Percentiles rank a stretch among this genome's conserved stretches.
Conservation (phyloP, 2,329 filamentous ascomycete species). For the Aspergillus versicolor region DNA sequence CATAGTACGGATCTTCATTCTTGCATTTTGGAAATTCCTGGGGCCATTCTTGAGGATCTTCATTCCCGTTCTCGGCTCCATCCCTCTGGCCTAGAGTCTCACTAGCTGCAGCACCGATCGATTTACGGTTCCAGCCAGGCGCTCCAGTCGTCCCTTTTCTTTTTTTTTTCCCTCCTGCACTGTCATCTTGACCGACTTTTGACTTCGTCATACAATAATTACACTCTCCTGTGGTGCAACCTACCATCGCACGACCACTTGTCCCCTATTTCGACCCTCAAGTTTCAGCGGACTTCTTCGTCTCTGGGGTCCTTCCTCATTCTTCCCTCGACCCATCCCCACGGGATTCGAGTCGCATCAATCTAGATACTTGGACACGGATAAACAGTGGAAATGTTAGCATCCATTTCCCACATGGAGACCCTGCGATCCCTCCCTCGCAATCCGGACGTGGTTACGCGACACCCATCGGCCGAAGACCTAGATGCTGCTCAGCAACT, state of each 20-base stretch:
- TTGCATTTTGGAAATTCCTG: not conserved
- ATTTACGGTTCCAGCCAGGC: constrained; percentile 20
- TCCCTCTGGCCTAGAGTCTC: constrained; percentile 19
- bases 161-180: constrained; percentile 21
- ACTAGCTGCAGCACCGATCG: constrained; percentile 26
- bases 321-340: constrained; percentile 9
- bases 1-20: not conserved
- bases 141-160: constrained; percentile 18
- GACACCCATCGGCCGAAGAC: constrained; percentile 48
- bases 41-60: constrained; percentile 15
- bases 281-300: constrained; percentile 15
- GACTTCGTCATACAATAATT: constrained; percentile 34
- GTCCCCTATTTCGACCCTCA: constrained; percentile 19
- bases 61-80: constrained; percentile 15
- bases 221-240: constrained; percentile 30
- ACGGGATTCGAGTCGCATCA: constrained; percentile 2
- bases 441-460: constrained; percentile 32
- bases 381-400: constrained; percentile 32
- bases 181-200: constrained; percentile 38
- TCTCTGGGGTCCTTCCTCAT: constrained; percentile 12
- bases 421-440: constrained; percentile 33
- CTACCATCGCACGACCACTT: constrained; percentile 18
- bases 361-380: not conserved
- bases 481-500: constrained; percentile 49
- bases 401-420: constrained; percentile 39